A percentile compares a stretch with the other conserved stretches of the same genome.
phyloP scores from a whole-genome alignment of 2,329 filamentous ascomycete genomes.

The Westerdykella sp. region DNA sequence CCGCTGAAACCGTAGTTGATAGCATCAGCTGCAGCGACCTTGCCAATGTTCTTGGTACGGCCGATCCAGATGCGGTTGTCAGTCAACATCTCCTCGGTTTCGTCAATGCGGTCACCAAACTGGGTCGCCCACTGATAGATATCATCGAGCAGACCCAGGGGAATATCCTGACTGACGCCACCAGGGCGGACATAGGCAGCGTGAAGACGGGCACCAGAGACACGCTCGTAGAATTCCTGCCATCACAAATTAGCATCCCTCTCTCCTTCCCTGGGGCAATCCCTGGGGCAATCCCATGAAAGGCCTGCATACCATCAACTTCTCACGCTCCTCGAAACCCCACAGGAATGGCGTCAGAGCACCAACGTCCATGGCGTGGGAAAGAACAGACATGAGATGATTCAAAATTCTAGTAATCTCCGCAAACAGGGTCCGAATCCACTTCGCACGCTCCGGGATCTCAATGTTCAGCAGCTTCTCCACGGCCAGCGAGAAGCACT shows the following conservation, averaged over 20 bases:
- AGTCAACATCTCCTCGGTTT: slow-evolving; percentile 96
- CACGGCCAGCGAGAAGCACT: slow-evolving; percentile 90
- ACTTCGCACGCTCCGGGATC: slow-evolving; percentile 92
- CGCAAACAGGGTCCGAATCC: slow-evolving; percentile 89
- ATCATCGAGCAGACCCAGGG: slow-evolving; percentile 88
- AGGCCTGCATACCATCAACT: slow-evolving; percentile 72
- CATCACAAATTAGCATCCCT: neutral
- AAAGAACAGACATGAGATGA: slow-evolving; percentile 95
- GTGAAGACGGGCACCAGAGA: slow-evolving; percentile 94
- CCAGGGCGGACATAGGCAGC: slow-evolving; percentile 95
- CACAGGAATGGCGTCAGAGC: slow-evolving; percentile 96
- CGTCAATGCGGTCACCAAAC: slow-evolving; percentile 96
- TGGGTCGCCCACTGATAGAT: slow-evolving; percentile 99
- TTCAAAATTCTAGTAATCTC: slow-evolving; percentile 93
- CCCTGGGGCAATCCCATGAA: slow-evolving; percentile 20
- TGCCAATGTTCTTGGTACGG: slow-evolving; percentile 83
- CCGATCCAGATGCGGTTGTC: slow-evolving; percentile 99
- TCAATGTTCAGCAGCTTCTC: slow-evolving; percentile 98
- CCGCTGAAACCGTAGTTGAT: slow-evolving; percentile 95
- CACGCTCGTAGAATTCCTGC: slow-evolving; percentile 99
- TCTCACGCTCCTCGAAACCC: slow-evolving; percentile 99
- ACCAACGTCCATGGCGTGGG: slow-evolving; percentile 98
- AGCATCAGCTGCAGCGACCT: slow-evolving; percentile 87
- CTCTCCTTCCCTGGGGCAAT: slow-evolving; percentile 2
- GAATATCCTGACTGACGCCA: slow-evolving; percentile 93